Percentiles rank a stretch among this genome's conserved stretches.
Conservation (phyloP, 2,329 filamentous ascomycete species). For the Calonectria pauciramosa region DNA sequence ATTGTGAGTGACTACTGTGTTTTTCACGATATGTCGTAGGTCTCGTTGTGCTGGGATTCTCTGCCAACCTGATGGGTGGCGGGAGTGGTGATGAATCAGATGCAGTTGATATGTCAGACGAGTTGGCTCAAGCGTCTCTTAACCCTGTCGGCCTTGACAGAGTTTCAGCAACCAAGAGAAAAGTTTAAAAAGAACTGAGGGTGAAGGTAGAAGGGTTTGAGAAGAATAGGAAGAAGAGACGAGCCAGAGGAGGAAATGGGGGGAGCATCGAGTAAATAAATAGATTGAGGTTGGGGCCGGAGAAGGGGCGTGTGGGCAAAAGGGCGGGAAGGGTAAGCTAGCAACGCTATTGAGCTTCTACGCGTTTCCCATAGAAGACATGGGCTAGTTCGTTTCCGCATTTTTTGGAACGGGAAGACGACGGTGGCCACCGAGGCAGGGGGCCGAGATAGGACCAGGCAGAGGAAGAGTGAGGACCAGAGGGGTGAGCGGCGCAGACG, state of each 20-base stretch:
- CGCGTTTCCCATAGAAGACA: constrained; percentile 20
- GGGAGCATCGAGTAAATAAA: constrained; percentile 25
- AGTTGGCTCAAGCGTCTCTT: constrained; percentile 1
- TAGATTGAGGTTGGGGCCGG: constrained; percentile 19
- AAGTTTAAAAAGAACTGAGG: background rate
- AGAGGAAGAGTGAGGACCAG: background rate
- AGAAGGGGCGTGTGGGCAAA: constrained; percentile 15
- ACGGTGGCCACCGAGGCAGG: constrained; percentile 3
- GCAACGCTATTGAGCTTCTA: constrained; percentile 21
- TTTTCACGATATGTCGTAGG: background rate
- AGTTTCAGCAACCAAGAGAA: background rate
- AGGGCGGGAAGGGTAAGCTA: constrained; percentile 24
- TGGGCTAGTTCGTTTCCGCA: constrained; percentile 19
- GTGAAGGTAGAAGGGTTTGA: background rate
- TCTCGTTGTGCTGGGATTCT: background rate
- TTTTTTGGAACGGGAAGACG: background rate
- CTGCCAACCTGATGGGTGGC: background rate
- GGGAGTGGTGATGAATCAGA: background rate
- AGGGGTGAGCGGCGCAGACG: constrained; percentile 1
- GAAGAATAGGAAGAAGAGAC: constrained; percentile 9
- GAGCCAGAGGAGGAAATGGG: background rate
- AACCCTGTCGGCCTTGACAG: background rate
- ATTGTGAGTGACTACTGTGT: constrained; percentile 55
- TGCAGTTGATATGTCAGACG: background rate
- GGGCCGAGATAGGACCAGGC: constrained; percentile 18